Conservation (phyloP, 1,284 basidiomycete species). For the Trichosporon ovoides region DNA sequence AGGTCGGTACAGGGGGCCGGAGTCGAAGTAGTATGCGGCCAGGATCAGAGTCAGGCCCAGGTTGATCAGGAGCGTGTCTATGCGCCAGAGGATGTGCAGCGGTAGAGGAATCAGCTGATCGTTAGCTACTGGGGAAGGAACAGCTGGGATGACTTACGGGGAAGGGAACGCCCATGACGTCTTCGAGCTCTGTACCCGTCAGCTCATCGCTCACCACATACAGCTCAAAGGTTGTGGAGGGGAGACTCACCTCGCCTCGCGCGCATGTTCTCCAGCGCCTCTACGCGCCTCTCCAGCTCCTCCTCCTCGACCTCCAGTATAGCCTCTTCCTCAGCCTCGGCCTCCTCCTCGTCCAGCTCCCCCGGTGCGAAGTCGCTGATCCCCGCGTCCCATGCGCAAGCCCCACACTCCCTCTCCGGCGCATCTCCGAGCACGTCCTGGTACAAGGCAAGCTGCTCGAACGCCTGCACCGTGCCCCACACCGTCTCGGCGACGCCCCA, state of each 20-base stretch:
- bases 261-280: slow-evolving; percentile 43
- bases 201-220: too few relatives aligned
- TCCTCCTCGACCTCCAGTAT: slow-evolving; percentile 20
- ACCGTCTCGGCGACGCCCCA: slow-evolving; percentile 45
- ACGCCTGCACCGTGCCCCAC: slow-evolving; percentile 47
- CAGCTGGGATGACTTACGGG: slow-evolving; percentile 32
- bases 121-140: slow-evolving; percentile 1
- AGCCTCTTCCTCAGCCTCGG: slow-evolving; percentile 20
- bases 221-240: too few relatives aligned
- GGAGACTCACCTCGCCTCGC: slow-evolving; percentile 35
- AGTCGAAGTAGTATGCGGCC: slow-evolving; percentile 46
- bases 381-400: slow-evolving; percentile 8
- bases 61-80: slow-evolving; percentile 48
- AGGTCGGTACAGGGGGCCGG: slow-evolving; percentile 42
- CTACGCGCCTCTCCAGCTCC: slow-evolving; percentile 43
- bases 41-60: slow-evolving; percentile 49
- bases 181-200: slow-evolving; percentile 41
- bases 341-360: slow-evolving; percentile 4
- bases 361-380: neutral
- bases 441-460: slow-evolving; percentile 45
- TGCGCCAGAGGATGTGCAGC: slow-evolving; percentile 46
- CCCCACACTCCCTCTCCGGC: slow-evolving; percentile 5
- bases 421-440: slow-evolving; percentile 36
- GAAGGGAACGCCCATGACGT: slow-evolving; percentile 43
- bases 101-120: slow-evolving; percentile 45